Evolutionary conservation across 1,284 basidiomycete species (phyloP).

Genomic region (Cryptococcus floricola): DNA sequence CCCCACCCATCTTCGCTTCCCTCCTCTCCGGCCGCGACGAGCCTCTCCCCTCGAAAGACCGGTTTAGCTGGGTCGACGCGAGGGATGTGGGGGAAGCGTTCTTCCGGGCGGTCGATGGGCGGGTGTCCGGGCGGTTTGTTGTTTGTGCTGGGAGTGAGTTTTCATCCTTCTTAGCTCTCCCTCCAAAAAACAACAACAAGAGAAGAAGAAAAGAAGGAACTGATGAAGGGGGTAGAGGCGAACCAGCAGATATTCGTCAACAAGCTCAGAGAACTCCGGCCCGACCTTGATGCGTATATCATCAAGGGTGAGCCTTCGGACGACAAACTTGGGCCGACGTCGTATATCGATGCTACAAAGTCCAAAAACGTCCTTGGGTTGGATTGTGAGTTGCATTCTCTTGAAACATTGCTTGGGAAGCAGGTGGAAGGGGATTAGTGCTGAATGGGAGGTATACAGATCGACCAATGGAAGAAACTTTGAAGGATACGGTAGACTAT

Average conservation of each 20-base stretch:
- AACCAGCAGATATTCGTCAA: constrained; percentile 27
- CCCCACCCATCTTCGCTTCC: background rate
- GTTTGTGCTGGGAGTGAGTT: background rate
- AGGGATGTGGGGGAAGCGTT: constrained; percentile 5
- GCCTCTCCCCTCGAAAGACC: background rate
- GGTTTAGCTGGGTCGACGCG: background rate
- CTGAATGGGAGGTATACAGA: background rate
- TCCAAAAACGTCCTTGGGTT: background rate
- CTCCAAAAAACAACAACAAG: too few species aligned
- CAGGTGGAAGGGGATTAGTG: too few species aligned
- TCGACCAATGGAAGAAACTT: constrained; percentile 1
- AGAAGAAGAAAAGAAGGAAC: too few species aligned
- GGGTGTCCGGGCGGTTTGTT: background rate
- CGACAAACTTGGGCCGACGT: background rate
- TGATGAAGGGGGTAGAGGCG: constrained; percentile 2
- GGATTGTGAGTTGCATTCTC: background rate
- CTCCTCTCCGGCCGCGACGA: constrained; percentile 6
- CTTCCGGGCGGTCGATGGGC: background rate
- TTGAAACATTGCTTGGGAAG: background rate
- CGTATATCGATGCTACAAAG: constrained; percentile 1
- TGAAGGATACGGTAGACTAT: constrained; percentile 2
- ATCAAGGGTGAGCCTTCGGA: constrained; percentile 19
- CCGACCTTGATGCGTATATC: constrained; percentile 24
- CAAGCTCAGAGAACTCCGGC: constrained; percentile 13
- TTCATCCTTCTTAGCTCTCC: too few species aligned